Evolutionary conservation across 2,329 filamentous ascomycete genomes (phyloP).

Genomic region (Penicillium sp.): DNA sequence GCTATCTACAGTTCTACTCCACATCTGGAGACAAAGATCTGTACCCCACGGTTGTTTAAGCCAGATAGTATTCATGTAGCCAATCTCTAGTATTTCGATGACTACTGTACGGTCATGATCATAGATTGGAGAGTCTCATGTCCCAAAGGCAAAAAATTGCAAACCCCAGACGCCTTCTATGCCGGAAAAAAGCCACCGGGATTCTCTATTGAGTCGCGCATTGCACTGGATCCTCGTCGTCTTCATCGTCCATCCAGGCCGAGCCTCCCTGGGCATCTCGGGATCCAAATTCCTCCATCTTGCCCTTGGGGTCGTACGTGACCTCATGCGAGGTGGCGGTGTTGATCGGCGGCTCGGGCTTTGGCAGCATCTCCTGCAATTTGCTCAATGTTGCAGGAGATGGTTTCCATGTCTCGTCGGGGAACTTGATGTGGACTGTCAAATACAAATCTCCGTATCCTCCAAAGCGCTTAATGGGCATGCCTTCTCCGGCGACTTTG

Average conservation of each 20-base stretch:
- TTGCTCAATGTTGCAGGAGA: slow-evolving; percentile 64
- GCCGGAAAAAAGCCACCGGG: slow-evolving; percentile 12
- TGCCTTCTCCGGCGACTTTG: slow-evolving; percentile 83
- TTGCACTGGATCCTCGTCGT: slow-evolving; percentile 43
- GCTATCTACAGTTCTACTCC: background rate
- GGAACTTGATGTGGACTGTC: slow-evolving; percentile 79
- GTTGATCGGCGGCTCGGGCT: slow-evolving; percentile 54
- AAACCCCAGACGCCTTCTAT: slow-evolving; percentile 25
- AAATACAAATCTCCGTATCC: slow-evolving; percentile 81
- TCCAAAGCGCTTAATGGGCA: slow-evolving; percentile 86
- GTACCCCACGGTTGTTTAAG: background rate
- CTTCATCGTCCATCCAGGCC: slow-evolving; percentile 47
- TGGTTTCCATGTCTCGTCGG: slow-evolving; percentile 74
- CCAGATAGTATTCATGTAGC: background rate
- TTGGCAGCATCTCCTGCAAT: slow-evolving; percentile 69
- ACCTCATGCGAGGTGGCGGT: slow-evolving; percentile 80
- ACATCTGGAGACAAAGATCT: background rate
- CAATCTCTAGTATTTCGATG: background rate
- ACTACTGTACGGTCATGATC: slow-evolving; percentile 3
- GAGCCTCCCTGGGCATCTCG: slow-evolving; percentile 40
- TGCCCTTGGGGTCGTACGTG: slow-evolving; percentile 72
- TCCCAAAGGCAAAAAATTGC: slow-evolving; percentile 3
- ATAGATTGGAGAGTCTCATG: slow-evolving; percentile 1
- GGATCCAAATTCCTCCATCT: slow-evolving; percentile 63
- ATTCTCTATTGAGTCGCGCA: slow-evolving; percentile 45